Evolutionary conservation across 257 asterid species (phyloP), one percentile per base, ranked within the genome.

Genomic region (Schizonepeta tenuifolia): DNA sequence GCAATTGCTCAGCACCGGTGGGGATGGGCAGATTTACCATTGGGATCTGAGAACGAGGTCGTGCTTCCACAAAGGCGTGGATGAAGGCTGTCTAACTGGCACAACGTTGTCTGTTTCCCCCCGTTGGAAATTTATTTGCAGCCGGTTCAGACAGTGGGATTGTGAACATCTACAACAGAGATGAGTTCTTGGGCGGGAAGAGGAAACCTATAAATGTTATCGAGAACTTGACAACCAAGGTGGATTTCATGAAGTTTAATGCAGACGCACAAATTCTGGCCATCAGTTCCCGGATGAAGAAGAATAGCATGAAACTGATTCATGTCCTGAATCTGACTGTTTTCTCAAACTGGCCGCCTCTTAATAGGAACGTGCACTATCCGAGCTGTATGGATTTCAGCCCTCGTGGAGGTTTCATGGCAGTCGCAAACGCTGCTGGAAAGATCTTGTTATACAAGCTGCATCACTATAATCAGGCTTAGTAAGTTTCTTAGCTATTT

Each of bases 381-480:
- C 95, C 99, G 0, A 82, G 83, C 53, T 92, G 96, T 68, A 35
- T 85, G 80, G 99, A 94, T 71, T 91, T 90, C 71, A 92, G 99
- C 79, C 99, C 99, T 59, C 90, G 67, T 28, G 96, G 99, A 40
- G 99, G 99, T 47, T 94, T 88, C 54, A 87, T 94, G 97, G 92
- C 95, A 0, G 44, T 85, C 82, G 98, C 97, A 15, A 88, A 94
- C 80, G 93, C 98, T 74, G 87, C 84, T 6, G 98, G 99, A 10
- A 90, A 87, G 36, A 97, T 91, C 43, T 35, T 90, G 69, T 58
- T 92, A 60, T 94, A 89, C 87, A 94, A 92, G 89, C 83, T 94
- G 82, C 97, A 94, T 80, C 97, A 94, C 75, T 91, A 90, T 79
- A 82, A 86, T 78, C 86, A 85, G 73, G 96, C 96, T 0, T 91